phyloP scores from a whole-genome alignment of 192 early-diverging fungal genomes.

The Backusella tarrabulga region DNA sequence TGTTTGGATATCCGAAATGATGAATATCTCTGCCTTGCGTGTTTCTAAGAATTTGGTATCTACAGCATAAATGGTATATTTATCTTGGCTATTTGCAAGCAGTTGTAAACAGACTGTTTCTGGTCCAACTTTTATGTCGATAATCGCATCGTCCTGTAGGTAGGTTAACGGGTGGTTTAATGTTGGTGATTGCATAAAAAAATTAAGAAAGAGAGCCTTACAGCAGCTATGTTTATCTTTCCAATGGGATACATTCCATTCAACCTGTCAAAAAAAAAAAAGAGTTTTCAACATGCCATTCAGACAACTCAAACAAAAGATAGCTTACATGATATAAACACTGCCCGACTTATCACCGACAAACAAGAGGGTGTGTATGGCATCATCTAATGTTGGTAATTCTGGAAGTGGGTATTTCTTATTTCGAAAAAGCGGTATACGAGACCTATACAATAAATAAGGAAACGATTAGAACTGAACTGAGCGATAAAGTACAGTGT shows the following conservation, averaged over 20 bases:
- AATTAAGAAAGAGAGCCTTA: background rate
- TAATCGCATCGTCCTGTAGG: background rate
- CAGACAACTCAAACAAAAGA: no score
- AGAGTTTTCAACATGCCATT: background rate
- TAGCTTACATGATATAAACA: constrained; percentile 2
- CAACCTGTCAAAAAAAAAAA: background rate
- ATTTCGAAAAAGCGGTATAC: background rate
- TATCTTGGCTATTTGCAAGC: background rate
- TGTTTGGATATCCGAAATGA: constrained; percentile 11
- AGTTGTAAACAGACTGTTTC: background rate
- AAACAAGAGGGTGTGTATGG: background rate
- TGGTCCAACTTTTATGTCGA: background rate
- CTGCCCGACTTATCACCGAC: background rate
- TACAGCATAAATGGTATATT: background rate
- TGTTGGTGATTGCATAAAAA: background rate
- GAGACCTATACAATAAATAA: background rate
- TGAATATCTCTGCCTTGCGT: constrained; percentile 1
- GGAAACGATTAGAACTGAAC: background rate
- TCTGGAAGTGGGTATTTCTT: background rate
- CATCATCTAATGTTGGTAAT: background rate
- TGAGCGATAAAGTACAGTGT: background rate
- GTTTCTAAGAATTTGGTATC: background rate
- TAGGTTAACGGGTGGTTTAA: background rate
- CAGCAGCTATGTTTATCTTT: background rate
- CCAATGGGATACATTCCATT: constrained; percentile 15